A percentile compares a stretch with the other conserved stretches of the same genome.
phyloP scores from a whole-genome alignment of 1,284 basidiomycete species.

The Apiotrichum domesticum region DNA sequence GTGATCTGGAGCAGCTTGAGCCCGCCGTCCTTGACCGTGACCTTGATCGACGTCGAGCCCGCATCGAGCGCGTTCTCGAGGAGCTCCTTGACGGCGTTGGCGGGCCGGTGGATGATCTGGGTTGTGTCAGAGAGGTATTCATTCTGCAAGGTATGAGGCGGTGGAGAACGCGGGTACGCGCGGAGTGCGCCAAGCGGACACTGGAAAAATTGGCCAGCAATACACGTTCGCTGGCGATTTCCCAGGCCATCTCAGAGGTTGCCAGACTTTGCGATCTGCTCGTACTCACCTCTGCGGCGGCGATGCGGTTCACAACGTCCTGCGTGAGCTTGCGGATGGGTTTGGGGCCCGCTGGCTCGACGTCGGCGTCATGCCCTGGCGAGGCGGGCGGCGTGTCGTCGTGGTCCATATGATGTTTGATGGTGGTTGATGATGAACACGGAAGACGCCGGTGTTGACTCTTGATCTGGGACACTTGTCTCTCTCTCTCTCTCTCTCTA shows the following conservation, averaged over 20 bases:
- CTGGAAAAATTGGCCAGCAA: not conserved
- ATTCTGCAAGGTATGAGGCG: not conserved
- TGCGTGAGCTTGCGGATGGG: conserved; percentile 50
- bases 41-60: conserved; percentile 74
- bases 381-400: not conserved
- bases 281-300: conserved; percentile 54
- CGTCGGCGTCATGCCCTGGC: no score
- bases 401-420: not conserved
- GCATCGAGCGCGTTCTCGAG: conserved; percentile 95
- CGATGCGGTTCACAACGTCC: conserved; percentile 57
- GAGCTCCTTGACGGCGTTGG: conserved; percentile 93
- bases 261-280: no score
- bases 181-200: no score
- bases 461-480: no score
- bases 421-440: not conserved
- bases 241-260: not conserved
- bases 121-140: not conserved
- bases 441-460: no score
- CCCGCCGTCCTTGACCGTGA: conserved; percentile 91
- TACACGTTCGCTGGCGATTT: no score
- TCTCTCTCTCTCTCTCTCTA: no score
- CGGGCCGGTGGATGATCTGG: conserved; percentile 92
- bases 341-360: conserved; percentile 1
- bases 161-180: no score
- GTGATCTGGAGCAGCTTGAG: conserved; percentile 92